Evolutionary conservation across 2,329 filamentous ascomycete genomes (phyloP), one percentile per base, ranked within the genome.

Genomic region (Diaporthe citriasiana): DNA sequence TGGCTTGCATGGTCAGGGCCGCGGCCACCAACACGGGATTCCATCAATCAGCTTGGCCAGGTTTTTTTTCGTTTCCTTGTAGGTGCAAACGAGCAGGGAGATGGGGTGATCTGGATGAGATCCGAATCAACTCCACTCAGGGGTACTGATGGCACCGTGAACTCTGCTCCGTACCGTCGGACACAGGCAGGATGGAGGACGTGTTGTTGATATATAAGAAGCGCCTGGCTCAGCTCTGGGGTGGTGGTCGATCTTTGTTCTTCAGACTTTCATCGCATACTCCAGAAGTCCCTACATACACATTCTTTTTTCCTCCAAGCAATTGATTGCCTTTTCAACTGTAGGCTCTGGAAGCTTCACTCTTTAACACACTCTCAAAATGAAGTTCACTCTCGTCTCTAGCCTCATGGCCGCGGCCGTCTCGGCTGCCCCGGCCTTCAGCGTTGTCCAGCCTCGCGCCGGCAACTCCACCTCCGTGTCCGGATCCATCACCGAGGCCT

Each of bases 401-500:
- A 42, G 40, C 38, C 30, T 71, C 12, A 38, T 73, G 66, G 66
- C 55, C 51, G 57, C 68, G 10, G 38, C 57, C 72, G 56, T 55
- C 68, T 50, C 56, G 47, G 72, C 72, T 15, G 45, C 68, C 55
- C 72, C 72, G 5, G 25, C 71, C 55, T 70, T 70, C 45, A 33
- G 15, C 6, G 12, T 47, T n/a, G 65, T 73, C 47, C n/a, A 71
- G 10, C 56, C 45, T 50, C 57, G 55, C 56, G 35, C 60, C 45
- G 38, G 22, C 55, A 51, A 56, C 66, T 45, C 66, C 19, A 38
- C 68, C 22, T 70, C 68, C 19, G 19, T 27, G 10, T 42, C 56
- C 40, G 72, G 45, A 22, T 40, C 72, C 9, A 45, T 76, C n/a
- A 74, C 73, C 7, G 76, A 77, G 19, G 70, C 76, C 33, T 77